Base-by-base conservation (phyloP, 495 filamentous ascomycete genomes). In the Xylaria sp. region DNA sequence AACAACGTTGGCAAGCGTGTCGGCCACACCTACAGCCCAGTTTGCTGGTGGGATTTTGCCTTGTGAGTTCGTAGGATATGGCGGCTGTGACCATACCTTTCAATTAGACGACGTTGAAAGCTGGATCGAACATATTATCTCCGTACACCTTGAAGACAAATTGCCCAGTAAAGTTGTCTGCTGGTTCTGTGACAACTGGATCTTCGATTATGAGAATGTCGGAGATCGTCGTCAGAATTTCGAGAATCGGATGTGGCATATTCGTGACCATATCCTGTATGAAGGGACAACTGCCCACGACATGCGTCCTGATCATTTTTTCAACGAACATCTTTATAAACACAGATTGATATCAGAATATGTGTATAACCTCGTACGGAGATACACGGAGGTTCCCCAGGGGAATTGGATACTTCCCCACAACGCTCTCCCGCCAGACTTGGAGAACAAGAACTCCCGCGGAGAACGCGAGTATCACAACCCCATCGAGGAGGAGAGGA, bases 101-200 rank as follows among this genome's bases (percentile, higher is more conserved):
- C n/a, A 44, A 6, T 68, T 79, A 8, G 71, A 79, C 33, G 76
- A 87, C 1, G 64, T 66, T n/a, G 65, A 75, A 2, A 58, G 9
- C 6, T 88, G 86, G 85, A 79, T 86, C 31, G 67, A 81, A 4
- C 85, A 88, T 65, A 80, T 82, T 41, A 46, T 72, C 11, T 46
- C 46, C 29, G 67, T 78, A 7, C 84, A 87, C 48, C 70, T 81
- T 0, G 3, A 37, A 0, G 48, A 72, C 26, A 24, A 9, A 0
- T 78, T 82, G 19, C 86, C 86, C n/a, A n/a, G 7, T 0, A 68
- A 55, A 17, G 73, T 79, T 8, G 48, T 77, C 1, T 88, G 86
- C 74, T 86, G 81, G 78, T 86, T 85, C 68, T 88, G 86, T 73
- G 80, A 86, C 72, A 52, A 74, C 1, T 53, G 40, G 7, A 21